Conservation (phyloP, 768 basidiomycete species). For the Suillus americanus region DNA sequence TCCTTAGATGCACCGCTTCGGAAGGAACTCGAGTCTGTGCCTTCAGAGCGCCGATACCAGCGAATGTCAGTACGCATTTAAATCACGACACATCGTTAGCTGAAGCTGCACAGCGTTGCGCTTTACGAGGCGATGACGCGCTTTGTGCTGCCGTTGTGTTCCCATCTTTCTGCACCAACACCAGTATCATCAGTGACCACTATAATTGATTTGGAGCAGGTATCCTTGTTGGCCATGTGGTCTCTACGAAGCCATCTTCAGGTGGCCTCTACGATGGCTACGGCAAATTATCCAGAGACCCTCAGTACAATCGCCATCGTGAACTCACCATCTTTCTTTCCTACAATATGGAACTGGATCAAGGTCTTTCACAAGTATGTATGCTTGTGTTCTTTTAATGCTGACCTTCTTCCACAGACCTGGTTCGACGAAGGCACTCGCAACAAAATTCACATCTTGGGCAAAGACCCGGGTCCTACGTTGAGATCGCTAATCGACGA, state of each 20-base stretch:
- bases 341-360: slow-evolving; percentile 83
- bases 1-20: slow-evolving; percentile 51
- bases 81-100: background rate
- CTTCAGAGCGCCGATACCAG: slow-evolving; percentile 57
- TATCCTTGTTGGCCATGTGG: slow-evolving; percentile 69
- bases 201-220: slow-evolving; percentile 71
- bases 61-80: slow-evolving; percentile 54
- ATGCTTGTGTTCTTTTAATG: background rate
- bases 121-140: slow-evolving; percentile 68
- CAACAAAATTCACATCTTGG: slow-evolving; percentile 74
- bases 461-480: slow-evolving; percentile 52
- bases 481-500: slow-evolving; percentile 51
- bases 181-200: slow-evolving; percentile 62
- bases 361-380: slow-evolving; percentile 43
- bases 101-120: slow-evolving; percentile 43
- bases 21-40: slow-evolving; percentile 57
- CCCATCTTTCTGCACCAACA: slow-evolving; percentile 48
- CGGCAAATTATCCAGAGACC: slow-evolving; percentile 83
- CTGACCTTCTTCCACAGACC: slow-evolving; percentile 35
- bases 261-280: slow-evolving; percentile 72
- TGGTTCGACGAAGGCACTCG: slow-evolving; percentile 84
- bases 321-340: slow-evolving; percentile 82
- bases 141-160: slow-evolving; percentile 66
- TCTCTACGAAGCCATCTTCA: slow-evolving; percentile 68
- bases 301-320: slow-evolving; percentile 66